These are phyloP conservation scores for Euphorbia schlechtendalii DNA, from an alignment of 441 rosid species.

Conservation along the genomic window DNA sequence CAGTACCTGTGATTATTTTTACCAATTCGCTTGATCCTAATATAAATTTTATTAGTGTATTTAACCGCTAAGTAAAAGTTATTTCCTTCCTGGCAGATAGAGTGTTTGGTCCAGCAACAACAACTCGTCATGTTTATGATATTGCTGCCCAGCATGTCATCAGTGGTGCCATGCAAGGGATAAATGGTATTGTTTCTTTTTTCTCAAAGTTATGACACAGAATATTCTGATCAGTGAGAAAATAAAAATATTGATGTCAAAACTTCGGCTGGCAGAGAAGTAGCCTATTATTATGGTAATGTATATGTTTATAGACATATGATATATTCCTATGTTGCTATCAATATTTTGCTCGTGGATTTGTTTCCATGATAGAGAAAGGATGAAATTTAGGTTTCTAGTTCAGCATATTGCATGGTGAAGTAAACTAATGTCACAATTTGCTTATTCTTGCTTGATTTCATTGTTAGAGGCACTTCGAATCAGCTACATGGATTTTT, in stretches of 20 bases:
- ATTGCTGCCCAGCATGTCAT: slow-evolving; percentile 86
- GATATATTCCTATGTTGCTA: neutral
- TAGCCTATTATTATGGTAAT: neutral
- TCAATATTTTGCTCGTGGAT: neutral
- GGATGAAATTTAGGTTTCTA: neutral
- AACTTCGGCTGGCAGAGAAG: slow-evolving; percentile 2
- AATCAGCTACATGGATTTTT: neutral
- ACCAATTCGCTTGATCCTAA: too few relatives aligned
- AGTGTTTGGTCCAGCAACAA: slow-evolving; percentile 93
- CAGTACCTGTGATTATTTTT: neutral
- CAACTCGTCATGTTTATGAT: slow-evolving; percentile 86
- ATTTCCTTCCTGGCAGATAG: slow-evolving; percentile 41
- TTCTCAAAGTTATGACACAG: neutral
- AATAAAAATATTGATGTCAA: neutral
- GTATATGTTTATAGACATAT: neutral
- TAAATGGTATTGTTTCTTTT: slow-evolving; percentile 46
- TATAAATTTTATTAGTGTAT: neutral
- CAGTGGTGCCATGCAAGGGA: slow-evolving; percentile 83
- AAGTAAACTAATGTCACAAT: neutral
- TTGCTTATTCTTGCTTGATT: slow-evolving; percentile 1
- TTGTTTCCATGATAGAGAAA: neutral
- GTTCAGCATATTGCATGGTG: slow-evolving; percentile 1
- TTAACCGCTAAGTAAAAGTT: neutral
- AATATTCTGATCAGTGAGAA: neutral
- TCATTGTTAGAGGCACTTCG: neutral